These are phyloP conservation scores for Pseudonitzschia multiseries DNA, from an alignment of 108 stramenopile genomes.

Conservation along the genomic window DNA sequence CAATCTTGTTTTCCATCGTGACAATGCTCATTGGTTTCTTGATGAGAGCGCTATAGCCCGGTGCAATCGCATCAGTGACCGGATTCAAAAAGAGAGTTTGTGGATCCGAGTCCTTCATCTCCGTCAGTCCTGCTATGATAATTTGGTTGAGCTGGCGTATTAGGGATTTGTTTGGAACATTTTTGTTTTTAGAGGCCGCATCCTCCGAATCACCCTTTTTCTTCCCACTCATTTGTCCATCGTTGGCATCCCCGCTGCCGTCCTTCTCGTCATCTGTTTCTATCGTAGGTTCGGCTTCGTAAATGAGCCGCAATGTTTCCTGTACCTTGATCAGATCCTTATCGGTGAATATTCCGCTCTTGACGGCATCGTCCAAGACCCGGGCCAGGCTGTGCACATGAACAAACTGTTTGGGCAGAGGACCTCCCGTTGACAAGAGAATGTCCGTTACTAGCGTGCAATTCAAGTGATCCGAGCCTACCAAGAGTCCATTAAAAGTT, in stretches of 20 bases:
- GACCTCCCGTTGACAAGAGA: conserved; percentile 64
- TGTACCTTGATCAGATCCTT: conserved; percentile 66
- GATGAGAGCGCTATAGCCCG: conserved; percentile 76
- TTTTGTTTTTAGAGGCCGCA: conserved; percentile 23
- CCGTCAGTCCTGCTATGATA: conserved; percentile 62
- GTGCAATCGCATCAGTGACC: conserved; percentile 88
- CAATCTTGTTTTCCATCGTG: conserved; percentile 74
- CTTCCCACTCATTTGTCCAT: conserved; percentile 17
- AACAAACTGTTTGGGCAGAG: conserved; percentile 74
- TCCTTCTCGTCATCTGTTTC: conserved; percentile 26
- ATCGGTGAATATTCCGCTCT: conserved; percentile 64
- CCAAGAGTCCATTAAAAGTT: conserved; percentile 29
- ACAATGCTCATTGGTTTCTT: conserved; percentile 82
- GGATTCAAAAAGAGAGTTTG: conserved; percentile 83
- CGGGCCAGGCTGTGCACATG: conserved; percentile 65
- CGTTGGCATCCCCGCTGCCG: conserved; percentile 24
- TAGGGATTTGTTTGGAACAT: conserved; percentile 43
- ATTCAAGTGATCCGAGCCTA: conserved; percentile 60
- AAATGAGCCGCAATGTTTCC: conserved; percentile 58
- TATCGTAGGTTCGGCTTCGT: conserved; percentile 44
- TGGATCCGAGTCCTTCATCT: conserved; percentile 79
- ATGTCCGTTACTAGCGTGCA: conserved; percentile 81
- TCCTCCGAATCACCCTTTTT: conserved; percentile 11
- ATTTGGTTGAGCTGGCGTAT: conserved; percentile 67
- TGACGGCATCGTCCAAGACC: conserved; percentile 68